Percentiles rank a stretch among this genome's conserved stretches.
Conservation (phyloP, 2,329 filamentous ascomycete genomes). For the Endothia cerciana region DNA sequence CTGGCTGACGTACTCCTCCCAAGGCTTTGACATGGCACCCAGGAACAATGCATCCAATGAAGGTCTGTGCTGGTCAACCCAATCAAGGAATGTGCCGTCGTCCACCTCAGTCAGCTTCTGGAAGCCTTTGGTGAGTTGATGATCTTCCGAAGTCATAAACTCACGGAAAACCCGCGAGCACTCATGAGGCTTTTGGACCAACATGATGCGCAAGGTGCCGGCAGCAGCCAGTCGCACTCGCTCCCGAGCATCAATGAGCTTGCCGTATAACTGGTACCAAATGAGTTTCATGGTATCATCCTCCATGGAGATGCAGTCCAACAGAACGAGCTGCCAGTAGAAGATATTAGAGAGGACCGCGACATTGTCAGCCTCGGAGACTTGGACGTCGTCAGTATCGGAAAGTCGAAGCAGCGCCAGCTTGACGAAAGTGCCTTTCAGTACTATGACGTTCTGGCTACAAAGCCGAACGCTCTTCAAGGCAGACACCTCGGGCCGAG, state of each 20-base stretch:
- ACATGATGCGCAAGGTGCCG: conserved; percentile 85
- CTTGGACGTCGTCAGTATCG: conserved; percentile 72
- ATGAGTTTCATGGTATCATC: conserved; percentile 83
- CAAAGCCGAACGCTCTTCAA: conserved; percentile 92
- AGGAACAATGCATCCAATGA: conserved; percentile 85
- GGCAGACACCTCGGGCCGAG: conserved; percentile 77
- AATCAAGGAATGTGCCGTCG: conserved; percentile 82
- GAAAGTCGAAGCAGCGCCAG: conserved; percentile 81
- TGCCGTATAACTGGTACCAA: conserved; percentile 91
- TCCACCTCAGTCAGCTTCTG: conserved; percentile 85
- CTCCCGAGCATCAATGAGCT: conserved; percentile 72
- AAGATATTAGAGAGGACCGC: conserved; percentile 82
- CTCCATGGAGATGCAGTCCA: conserved; percentile 77
- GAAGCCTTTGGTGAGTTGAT: conserved; percentile 73
- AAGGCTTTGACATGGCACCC: conserved; percentile 76
- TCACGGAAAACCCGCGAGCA: conserved; percentile 74
- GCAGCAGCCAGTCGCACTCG: conserved; percentile 76
- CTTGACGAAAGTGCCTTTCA: conserved; percentile 77
- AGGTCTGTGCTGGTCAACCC: conserved; percentile 81
- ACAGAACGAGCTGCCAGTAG: conserved; percentile 93
- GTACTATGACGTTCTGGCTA: conserved; percentile 76
- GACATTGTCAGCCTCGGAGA: conserved; percentile 64
- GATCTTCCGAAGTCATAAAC: conserved; percentile 58
- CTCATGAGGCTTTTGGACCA: conserved; percentile 91
- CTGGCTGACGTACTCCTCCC: conserved; percentile 83